Evolutionary conservation across 1,139 yeast species (phyloP).

Genomic region (Suhomyces guaymorum): DNA sequence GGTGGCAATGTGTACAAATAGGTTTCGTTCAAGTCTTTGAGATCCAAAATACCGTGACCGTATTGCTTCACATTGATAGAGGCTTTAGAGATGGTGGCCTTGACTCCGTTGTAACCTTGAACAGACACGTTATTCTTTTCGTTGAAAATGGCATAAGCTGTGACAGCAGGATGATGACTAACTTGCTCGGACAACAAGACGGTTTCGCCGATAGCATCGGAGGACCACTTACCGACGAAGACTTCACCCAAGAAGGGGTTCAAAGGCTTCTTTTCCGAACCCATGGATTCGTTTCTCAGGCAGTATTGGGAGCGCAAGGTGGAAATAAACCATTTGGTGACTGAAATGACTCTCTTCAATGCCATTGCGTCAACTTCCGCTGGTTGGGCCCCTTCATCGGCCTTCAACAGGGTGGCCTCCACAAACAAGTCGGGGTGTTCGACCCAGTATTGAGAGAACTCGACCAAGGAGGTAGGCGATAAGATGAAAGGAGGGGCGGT

Average conservation of each 20-base stretch:
- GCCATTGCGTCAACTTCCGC: conserved; percentile 52
- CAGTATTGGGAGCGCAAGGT: conserved; percentile 92
- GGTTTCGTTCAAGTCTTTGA: conserved; percentile 60
- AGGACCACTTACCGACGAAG: conserved; percentile 82
- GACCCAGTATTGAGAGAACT: conserved; percentile 91
- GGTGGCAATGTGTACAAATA: conserved; percentile 90
- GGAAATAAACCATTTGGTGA: conserved; percentile 86
- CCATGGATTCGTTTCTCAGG: conserved; percentile 86
- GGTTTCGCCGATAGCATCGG: conserved; percentile 64
- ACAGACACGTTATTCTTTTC: conserved; percentile 65
- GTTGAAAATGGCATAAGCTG: conserved; percentile 80
- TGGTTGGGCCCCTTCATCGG: conserved; percentile 27
- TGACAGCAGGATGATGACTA: conserved; percentile 93
- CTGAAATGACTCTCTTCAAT: conserved; percentile 69
- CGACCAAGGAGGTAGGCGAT: conserved; percentile 84
- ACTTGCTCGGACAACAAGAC: conserved; percentile 85
- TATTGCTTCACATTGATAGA: conserved; percentile 82
- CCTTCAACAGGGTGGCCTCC: conserved; percentile 53
- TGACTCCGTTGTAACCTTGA: conserved; percentile 88
- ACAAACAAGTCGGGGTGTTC: conserved; percentile 84
- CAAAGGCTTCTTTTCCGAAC: conserved; percentile 92
- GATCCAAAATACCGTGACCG: conserved; percentile 82
- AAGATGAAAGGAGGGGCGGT: conserved; percentile 99
- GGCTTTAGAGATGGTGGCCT: conserved; percentile 78
- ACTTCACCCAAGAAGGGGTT: conserved; percentile 94